A percentile compares a stretch with the other conserved stretches of the same genome.
Evolutionary conservation across 139 green algal genomes (phyloP).

Genomic region (Diplosphaera chodatii): DNA sequence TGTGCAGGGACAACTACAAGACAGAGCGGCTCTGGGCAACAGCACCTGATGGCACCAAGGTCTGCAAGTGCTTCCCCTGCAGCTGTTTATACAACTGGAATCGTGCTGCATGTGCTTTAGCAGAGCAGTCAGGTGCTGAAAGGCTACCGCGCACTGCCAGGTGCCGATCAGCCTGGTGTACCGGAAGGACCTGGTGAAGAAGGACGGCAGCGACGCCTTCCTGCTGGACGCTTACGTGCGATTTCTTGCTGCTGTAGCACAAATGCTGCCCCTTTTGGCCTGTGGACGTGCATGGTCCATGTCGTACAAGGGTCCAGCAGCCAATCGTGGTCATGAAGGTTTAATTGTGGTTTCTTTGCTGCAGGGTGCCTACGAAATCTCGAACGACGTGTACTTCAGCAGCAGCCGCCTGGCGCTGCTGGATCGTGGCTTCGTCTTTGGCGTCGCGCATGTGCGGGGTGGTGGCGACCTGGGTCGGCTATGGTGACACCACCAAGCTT

Average conservation of each 20-base stretch:
- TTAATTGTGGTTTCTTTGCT: constrained; percentile 2
- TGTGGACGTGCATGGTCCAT: no score
- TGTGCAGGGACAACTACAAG: constrained; percentile 53
- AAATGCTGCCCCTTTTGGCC: no score
- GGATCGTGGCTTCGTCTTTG: constrained; percentile 72
- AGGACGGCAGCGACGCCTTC: constrained; percentile 57
- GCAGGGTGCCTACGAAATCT: constrained; percentile 50
- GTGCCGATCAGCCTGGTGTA: constrained; percentile 70
- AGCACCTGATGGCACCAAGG: constrained; percentile 48
- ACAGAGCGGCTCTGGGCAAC: constrained; percentile 73
- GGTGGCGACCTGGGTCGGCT: constrained; percentile 71
- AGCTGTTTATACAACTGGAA: no score
- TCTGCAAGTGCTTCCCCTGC: no score
- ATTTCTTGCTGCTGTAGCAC: no score
- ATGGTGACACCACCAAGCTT: no score
- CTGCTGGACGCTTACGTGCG: constrained; percentile 43
- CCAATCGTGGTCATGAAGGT: no score
- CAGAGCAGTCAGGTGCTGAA: no score
- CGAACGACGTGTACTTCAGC: constrained; percentile 53
- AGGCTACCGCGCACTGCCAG: background rate
- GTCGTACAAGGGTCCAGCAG: no score
- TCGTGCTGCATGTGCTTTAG: no score
- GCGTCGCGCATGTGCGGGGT: constrained; percentile 75
- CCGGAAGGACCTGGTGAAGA: constrained; percentile 48
- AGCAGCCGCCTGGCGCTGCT: constrained; percentile 52